These are phyloP conservation scores for Plantago coronopus DNA, from an alignment of 305 asterid species.

Conservation along the genomic window DNA sequence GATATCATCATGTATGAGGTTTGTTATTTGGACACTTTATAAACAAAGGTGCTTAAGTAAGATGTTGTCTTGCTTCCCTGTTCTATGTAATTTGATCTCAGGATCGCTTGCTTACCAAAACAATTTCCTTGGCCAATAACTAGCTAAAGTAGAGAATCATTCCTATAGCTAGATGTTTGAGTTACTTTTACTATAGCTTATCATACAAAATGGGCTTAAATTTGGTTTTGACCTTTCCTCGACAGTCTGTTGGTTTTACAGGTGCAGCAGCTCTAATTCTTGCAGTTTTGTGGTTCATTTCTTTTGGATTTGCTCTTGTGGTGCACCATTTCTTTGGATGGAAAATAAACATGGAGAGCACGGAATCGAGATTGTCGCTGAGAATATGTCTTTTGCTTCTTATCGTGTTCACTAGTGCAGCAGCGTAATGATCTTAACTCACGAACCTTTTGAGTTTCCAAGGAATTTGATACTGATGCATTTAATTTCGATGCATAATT, in stretches of 20 bases:
- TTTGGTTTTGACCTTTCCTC: constrained; percentile 25
- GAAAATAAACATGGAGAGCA: constrained; percentile 52
- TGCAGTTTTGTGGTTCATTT: constrained; percentile 71
- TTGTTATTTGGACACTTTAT: too few relatives aligned
- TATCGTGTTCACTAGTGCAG: constrained; percentile 67
- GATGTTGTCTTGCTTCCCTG: too few relatives aligned
- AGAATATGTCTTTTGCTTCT: constrained; percentile 69
- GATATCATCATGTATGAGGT: too few relatives aligned
- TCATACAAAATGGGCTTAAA: neutral
- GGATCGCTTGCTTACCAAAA: too few relatives aligned
- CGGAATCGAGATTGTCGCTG: constrained; percentile 47
- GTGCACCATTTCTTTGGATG: constrained; percentile 72
- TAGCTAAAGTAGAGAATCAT: too few relatives aligned
- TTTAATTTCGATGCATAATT: too few relatives aligned
- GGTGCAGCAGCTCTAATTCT: constrained; percentile 75
- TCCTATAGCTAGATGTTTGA: too few relatives aligned
- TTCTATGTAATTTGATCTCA: too few relatives aligned
- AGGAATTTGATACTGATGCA: neutral
- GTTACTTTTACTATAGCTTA: neutral
- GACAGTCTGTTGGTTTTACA: constrained; percentile 91
- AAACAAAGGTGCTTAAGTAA: too few relatives aligned
- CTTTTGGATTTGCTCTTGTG: constrained; percentile 67
- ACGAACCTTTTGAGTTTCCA: constrained; percentile 8
- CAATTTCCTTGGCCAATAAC: too few relatives aligned
- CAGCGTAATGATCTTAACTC: constrained; percentile 59